Percentiles rank a stretch among this genome's conserved stretches.
Conservation (phyloP, 2,329 filamentous ascomycete genomes). For the Cladorrhinum sp. region DNA sequence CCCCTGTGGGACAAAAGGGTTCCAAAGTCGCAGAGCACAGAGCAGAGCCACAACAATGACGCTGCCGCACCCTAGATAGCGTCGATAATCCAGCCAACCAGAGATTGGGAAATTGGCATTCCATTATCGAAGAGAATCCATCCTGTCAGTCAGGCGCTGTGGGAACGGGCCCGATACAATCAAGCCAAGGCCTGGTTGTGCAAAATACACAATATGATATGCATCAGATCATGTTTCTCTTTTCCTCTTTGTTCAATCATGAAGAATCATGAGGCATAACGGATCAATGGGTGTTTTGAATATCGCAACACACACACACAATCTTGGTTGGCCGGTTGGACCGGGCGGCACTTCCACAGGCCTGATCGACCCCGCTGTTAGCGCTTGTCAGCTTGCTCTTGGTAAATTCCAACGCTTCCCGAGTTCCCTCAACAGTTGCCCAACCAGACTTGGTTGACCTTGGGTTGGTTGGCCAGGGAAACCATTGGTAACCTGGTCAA, state of each 20-base stretch:
- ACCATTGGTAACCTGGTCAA: background rate
- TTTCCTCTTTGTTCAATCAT: background rate
- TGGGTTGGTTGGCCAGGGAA: too few relatives aligned
- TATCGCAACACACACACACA: background rate
- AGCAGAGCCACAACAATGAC: constrained; percentile 21
- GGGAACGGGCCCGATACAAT: background rate
- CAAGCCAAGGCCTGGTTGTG: background rate
- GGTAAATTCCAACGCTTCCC: too few relatives aligned
- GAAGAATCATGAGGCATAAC: background rate
- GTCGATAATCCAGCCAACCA: background rate
- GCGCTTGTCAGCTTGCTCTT: too few relatives aligned
- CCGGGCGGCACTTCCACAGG: background rate
- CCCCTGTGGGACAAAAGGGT: constrained; percentile 10
- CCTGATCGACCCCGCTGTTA: background rate
- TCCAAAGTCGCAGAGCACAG: constrained; percentile 10
- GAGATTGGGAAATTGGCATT: background rate
- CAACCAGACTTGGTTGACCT: background rate
- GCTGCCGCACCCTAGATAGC: background rate
- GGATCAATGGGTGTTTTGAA: background rate
- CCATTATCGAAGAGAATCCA: background rate
- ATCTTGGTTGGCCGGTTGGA: too few relatives aligned
- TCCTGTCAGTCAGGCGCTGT: background rate
- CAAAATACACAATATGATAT: background rate
- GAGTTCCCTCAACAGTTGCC: background rate
- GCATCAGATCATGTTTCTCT: background rate